These are phyloP conservation scores for Panicum hallii DNA, from an alignment of 202 grass and related monocot species.

Conservation along the genomic window DNA sequence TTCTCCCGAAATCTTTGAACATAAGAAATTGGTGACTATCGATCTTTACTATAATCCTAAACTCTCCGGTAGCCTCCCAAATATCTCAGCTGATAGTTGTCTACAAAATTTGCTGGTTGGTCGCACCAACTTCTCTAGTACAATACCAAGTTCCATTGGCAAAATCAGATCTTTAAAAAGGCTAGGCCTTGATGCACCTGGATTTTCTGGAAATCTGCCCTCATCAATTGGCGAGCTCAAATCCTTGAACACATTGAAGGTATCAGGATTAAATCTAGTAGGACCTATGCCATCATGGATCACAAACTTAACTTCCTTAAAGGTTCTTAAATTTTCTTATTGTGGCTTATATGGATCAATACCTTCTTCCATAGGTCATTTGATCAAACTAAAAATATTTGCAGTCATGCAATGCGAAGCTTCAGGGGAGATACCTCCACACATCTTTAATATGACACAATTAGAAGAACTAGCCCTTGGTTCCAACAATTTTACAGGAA, in stretches of 20 bases:
- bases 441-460: neutral
- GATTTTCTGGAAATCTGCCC: neutral
- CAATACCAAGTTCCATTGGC: neutral
- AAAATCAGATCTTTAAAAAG: neutral
- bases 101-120: conserved; percentile 49
- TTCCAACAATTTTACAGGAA: neutral
- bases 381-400: neutral
- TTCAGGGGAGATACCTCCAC: neutral
- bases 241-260: neutral
- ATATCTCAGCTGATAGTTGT: conserved; percentile 32
- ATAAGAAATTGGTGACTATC: neutral
- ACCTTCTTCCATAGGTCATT: neutral
- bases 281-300: neutral
- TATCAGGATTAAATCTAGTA: neutral
- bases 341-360: conserved; percentile 1
- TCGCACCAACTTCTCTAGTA: conserved; percentile 48
- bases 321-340: neutral
- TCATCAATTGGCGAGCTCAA: neutral
- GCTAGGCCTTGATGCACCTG: neutral
- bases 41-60: neutral
- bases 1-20: neutral
- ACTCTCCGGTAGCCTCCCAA: conserved; percentile 49
- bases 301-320: conserved; percentile 3
- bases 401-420: neutral
- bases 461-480: neutral